Conservation (phyloP, 805 yeast species). For the Hermanozyma aechmeae region DNA sequence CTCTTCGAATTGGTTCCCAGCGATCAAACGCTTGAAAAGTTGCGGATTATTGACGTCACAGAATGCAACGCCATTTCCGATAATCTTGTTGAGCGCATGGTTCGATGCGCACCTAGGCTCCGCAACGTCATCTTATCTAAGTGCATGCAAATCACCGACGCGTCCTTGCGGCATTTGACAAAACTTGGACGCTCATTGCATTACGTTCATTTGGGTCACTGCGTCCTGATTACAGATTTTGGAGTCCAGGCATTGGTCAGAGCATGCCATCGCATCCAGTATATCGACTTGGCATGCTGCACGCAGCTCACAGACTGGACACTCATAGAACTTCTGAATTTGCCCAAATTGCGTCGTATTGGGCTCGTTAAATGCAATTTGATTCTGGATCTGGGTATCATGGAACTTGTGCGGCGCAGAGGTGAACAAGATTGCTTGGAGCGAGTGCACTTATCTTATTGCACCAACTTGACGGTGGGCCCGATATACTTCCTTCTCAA, state of each 20-base stretch:
- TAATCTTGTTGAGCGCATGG: constrained; percentile 62
- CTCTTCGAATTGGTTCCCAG: constrained; percentile 49
- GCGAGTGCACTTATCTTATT: constrained; percentile 87
- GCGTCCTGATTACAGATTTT: constrained; percentile 79
- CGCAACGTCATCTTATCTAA: constrained; percentile 85
- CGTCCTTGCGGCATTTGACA: constrained; percentile 62
- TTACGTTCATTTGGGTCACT: constrained; percentile 90
- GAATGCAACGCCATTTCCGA: constrained; percentile 79
- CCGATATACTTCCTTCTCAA: constrained; percentile 71
- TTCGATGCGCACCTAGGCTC: constrained; percentile 70
- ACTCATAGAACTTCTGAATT: constrained; percentile 61
- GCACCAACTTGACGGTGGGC: constrained; percentile 67
- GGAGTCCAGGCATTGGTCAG: constrained; percentile 73
- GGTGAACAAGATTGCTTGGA: constrained; percentile 77
- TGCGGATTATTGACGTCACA: constrained; percentile 79
- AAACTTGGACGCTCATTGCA: constrained; percentile 72
- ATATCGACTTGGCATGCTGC: constrained; percentile 93
- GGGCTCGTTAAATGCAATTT: constrained; percentile 88
- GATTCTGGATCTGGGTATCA: constrained; percentile 78
- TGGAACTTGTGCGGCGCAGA: constrained; percentile 55
- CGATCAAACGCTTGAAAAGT: constrained; percentile 43
- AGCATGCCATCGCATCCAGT: constrained; percentile 76
- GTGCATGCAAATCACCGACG: constrained; percentile 80
- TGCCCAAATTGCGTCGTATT: constrained; percentile 78
- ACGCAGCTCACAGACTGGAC: constrained; percentile 79